Percentiles rank a stretch among this genome's conserved stretches.
Evolutionary conservation across 805 yeast species (phyloP).

Genomic region (Metschnikowia amazonensis): DNA sequence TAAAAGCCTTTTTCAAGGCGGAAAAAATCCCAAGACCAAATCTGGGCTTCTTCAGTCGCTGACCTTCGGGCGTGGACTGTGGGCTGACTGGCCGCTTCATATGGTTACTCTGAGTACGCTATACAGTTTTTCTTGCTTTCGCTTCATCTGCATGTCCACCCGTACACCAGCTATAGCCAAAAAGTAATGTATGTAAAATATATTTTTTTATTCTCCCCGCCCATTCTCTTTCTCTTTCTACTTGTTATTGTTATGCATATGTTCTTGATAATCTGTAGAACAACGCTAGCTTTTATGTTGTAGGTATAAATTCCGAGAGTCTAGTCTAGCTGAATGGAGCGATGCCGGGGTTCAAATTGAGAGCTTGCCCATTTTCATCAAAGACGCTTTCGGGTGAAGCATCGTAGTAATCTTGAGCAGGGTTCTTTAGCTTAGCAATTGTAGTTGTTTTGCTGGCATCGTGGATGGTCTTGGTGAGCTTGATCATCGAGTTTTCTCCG

Average conservation of each 20-base stretch:
- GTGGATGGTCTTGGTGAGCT: conserved; percentile 54
- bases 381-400: conserved; percentile 27
- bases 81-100: conserved; percentile 20
- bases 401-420: conserved; percentile 41
- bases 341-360: conserved; percentile 26
- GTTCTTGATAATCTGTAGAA: too few species aligned
- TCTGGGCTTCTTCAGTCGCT: conserved; percentile 12
- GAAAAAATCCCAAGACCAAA: conserved; percentile 13
- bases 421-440: conserved; percentile 37
- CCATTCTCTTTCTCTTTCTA: too few species aligned
- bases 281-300: background rate
- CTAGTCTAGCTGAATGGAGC: conserved; percentile 2
- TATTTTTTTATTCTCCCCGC: too few species aligned
- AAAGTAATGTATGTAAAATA: too few species aligned
- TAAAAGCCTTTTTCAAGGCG: conserved; percentile 11
- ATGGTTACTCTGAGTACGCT: background rate
- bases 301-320: background rate
- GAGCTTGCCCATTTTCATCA: conserved; percentile 29
- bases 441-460: conserved; percentile 38
- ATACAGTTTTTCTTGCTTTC: conserved; percentile 6
- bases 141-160: background rate
- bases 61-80: conserved; percentile 8
- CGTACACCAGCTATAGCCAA: too few species aligned
- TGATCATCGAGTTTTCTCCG: conserved; percentile 63
- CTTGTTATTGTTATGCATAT: too few species aligned